Evolutionary conservation across 352 stramenopile genomes (phyloP), one percentile per base, ranked within the genome.

Genomic region (Hyaloperonospora arabidopsidis): DNA sequence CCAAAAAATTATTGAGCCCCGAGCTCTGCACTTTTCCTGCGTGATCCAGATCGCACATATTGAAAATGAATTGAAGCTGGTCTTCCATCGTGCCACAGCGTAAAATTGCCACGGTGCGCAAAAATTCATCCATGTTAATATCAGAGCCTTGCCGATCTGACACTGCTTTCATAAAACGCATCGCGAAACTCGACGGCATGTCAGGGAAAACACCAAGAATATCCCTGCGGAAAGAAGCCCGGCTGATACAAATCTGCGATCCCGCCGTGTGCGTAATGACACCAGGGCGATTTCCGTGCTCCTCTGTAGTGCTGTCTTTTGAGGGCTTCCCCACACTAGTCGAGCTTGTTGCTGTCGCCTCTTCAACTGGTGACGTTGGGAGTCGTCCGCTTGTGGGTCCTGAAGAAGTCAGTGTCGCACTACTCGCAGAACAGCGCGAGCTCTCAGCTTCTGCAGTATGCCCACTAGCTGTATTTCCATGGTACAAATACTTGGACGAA

Each of bases 61-160:
- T 78, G 63, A 89, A 94, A 35, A 85, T 78, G 23, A 93, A 92
- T 10, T 72, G 65, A 34, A 93, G 69, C 38, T 86, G 74, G 60
- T 94, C 84, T 0, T 87, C 79, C 38, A 88, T 67, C 1, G 74
- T 83, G 2, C 84, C 84, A 29, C 79, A 82, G 17, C 73, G 65
- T 46, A 93, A 59, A 45, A 94, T 88, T 8, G 82, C 84, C 15
- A 93, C 70, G 0, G 82, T 77, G 13, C 80, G 82, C 15, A 94
- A 46, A 44, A 94, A 93, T 54, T 94, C 84, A 51, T 94, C 84
- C 82, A 94, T 91, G 39, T 89, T 89, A 58, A 94, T 89, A 55
- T 94, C 84, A 0, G 79, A 74, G 17, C 79, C 76, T 61, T 90
- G 80, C 7, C 81, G 84, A 34, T 94, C 84, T 0, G 78, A 89